phyloP scores from a whole-genome alignment of 148 eudicot genomes.

The Polygonum aviculare region DNA sequence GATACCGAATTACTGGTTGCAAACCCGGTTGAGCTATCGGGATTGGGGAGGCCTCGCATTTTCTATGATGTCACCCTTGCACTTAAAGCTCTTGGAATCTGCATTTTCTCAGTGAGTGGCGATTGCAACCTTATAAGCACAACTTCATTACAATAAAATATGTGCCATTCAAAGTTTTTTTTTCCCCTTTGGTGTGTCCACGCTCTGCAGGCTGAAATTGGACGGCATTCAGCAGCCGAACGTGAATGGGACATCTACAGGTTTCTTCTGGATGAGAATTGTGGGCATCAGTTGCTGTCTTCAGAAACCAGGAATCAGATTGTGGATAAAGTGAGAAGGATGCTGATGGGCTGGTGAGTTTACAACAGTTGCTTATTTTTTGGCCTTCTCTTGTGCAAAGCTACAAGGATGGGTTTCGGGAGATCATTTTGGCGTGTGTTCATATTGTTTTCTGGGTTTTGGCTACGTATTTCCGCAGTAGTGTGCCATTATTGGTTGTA shows the following conservation, averaged over 20 bases:
- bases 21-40: conserved; percentile 70
- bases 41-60: conserved; percentile 67
- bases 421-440: background rate
- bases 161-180: background rate
- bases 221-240: conserved; percentile 52
- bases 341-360: conserved; percentile 68
- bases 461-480: background rate
- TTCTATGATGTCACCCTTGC: conserved; percentile 74
- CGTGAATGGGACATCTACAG: conserved; percentile 85
- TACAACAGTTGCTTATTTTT: too few relatives aligned
- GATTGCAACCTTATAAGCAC: background rate
- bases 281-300: conserved; percentile 35
- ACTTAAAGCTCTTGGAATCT: conserved; percentile 59
- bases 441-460: background rate
- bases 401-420: background rate
- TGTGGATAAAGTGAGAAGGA: conserved; percentile 66
- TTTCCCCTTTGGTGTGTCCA: background rate
- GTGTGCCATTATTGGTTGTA: too few relatives aligned
- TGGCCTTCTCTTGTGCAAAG: background rate
- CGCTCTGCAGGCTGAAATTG: conserved; percentile 58
- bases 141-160: too few relatives aligned
- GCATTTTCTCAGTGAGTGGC: conserved; percentile 67
- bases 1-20: conserved; percentile 79
- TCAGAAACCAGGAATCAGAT: conserved; percentile 44
- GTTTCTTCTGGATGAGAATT: conserved; percentile 63